Conservation (phyloP, 2,329 filamentous ascomycete genomes). For the Penicillium thymicola region DNA sequence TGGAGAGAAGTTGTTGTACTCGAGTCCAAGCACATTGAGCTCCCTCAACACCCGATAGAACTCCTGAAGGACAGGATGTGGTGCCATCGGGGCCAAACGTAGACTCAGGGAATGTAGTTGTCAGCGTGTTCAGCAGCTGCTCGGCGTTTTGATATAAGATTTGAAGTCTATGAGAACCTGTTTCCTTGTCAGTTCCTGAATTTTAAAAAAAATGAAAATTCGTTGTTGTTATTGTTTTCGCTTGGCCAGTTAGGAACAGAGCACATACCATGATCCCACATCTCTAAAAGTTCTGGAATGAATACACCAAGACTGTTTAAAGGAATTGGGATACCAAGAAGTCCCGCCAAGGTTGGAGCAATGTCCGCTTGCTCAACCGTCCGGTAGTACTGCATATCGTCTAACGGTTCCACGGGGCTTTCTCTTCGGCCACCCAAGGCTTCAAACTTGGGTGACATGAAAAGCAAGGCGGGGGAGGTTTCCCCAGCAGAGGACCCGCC, state of each 20-base stretch:
- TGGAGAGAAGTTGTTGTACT: conserved; percentile 24
- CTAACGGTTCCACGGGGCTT: conserved; percentile 58
- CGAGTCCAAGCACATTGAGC: conserved; percentile 69
- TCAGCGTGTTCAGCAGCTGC: conserved; percentile 75
- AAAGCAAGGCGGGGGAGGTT: conserved; percentile 87
- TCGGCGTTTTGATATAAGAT: conserved; percentile 73
- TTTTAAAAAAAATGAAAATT: too few relatives aligned
- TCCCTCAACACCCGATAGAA: conserved; percentile 46
- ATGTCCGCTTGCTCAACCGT: conserved; percentile 92
- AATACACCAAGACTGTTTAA: conserved; percentile 88
- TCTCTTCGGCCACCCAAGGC: conserved; percentile 41
- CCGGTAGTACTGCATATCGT: conserved; percentile 79
- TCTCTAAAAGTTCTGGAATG: conserved; percentile 70
- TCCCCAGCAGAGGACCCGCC: conserved; percentile 91
- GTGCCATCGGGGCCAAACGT: conserved; percentile 41
- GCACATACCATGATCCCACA: conserved; percentile 66
- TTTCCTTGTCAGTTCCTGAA: conserved; percentile 8
- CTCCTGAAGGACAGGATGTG: conserved; percentile 21
- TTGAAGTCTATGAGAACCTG: conserved; percentile 56
- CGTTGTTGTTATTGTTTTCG: not conserved
- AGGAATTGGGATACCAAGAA: conserved; percentile 84
- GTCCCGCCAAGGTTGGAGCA: conserved; percentile 78
- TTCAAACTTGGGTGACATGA: conserved; percentile 80
- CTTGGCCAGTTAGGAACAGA: not conserved
- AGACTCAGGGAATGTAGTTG: conserved; percentile 64